Evolutionary conservation across 805 yeast genomes (phyloP).

Genomic region (Sugiyamaella valdiviana): DNA sequence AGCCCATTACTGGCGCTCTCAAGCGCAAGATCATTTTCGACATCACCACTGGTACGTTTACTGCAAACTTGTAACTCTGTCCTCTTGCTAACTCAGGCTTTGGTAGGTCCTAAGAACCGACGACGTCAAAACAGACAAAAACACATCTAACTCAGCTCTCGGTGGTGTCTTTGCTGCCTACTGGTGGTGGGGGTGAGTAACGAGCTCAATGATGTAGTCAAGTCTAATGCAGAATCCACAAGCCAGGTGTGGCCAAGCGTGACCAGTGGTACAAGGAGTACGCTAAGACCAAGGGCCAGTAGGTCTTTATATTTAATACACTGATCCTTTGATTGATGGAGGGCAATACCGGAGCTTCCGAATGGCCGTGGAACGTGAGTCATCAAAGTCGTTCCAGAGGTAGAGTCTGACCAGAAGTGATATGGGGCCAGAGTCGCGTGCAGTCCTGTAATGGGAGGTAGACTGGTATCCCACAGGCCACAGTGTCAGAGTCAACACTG

Average conservation of each 20-base stretch:
- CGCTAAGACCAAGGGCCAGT: conserved; percentile 60
- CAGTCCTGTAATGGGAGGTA: no score
- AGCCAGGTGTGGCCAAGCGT: conserved; percentile 62
- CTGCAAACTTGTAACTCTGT: background rate
- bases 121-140: background rate
- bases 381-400: no score
- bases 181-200: conserved; percentile 52
- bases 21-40: conserved; percentile 78
- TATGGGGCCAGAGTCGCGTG: no score
- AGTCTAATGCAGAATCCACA: conserved; percentile 49
- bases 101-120: background rate
- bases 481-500: no score
- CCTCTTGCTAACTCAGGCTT: conserved; percentile 6
- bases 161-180: conserved; percentile 60
- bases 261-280: conserved; percentile 77
- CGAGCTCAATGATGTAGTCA: background rate
- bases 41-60: conserved; percentile 36
- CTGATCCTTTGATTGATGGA: background rate
- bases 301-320: conserved; percentile 2
- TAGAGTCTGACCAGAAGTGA: no score
- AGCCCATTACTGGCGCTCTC: conserved; percentile 80
- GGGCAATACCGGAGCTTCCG: no score
- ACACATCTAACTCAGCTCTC: conserved; percentile 26
- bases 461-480: no score
- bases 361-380: no score